A percentile compares a stretch with the other conserved stretches of the same genome.
These are phyloP conservation scores for Neurospora sp. DNA, from an alignment of 495 filamentous ascomycete genomes.

Conservation along the genomic window DNA sequence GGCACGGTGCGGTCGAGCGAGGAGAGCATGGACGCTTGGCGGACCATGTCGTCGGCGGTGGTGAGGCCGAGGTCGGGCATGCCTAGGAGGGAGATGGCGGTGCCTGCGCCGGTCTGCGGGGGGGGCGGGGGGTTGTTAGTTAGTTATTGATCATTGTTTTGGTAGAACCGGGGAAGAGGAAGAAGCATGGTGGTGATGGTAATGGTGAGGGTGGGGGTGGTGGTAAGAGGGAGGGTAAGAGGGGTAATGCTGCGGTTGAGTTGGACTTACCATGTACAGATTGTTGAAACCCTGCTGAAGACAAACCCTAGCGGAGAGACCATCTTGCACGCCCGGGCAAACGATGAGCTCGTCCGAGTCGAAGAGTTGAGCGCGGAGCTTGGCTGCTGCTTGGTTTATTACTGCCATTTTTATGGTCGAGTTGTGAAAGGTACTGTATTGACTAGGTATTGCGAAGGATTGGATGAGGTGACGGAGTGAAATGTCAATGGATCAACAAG, in stretches of 20 bases:
- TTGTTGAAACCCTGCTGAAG: constrained; percentile 50
- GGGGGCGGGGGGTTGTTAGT: not conserved
- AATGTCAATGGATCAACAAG: not conserved
- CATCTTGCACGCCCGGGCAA: constrained; percentile 64
- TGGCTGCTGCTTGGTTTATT: constrained; percentile 22
- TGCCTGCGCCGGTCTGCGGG: constrained; percentile 53
- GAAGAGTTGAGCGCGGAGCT: constrained; percentile 28
- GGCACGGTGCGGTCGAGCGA: constrained; percentile 45
- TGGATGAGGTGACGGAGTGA: not conserved
- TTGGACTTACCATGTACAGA: constrained; percentile 55
- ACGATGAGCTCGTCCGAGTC: constrained; percentile 34
- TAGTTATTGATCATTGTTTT: not conserved
- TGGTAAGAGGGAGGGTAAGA: not conserved
- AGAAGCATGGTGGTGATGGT: too few species aligned
- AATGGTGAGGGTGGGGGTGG: not conserved
- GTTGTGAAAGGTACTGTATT: not conserved
- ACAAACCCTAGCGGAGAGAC: constrained; percentile 55
- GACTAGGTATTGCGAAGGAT: too few species aligned
- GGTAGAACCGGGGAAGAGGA: too few species aligned
- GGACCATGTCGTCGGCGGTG: constrained; percentile 52
- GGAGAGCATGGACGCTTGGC: constrained; percentile 57
- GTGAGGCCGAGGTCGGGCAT: constrained; percentile 58
- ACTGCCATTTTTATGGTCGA: constrained; percentile 1
- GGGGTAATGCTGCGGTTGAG: too few species aligned
- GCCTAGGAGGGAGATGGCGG: constrained; percentile 51